Percentiles rank a stretch among this genome's conserved stretches.
Conservation (phyloP, 768 basidiomycete species). For the Mycena filopes region DNA sequence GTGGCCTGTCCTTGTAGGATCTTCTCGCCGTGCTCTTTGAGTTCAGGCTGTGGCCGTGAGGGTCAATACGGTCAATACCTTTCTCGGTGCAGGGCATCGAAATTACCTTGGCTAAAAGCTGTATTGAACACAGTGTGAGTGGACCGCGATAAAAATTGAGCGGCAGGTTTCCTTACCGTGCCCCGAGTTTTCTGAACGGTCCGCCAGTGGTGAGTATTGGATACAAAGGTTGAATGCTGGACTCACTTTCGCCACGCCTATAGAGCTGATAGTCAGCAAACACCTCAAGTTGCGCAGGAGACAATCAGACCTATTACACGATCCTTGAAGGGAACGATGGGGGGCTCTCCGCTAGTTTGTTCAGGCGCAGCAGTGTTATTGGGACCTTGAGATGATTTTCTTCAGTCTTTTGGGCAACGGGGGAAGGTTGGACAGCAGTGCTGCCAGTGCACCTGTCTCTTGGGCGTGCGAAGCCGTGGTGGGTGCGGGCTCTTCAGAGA, state of each 20-base stretch:
- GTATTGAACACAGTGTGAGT: background rate
- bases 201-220: background rate
- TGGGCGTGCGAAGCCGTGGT: background rate
- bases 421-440: background rate
- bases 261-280: background rate
- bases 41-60: constrained; percentile 44
- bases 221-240: background rate
- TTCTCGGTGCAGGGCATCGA: background rate
- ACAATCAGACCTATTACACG: constrained; percentile 60
- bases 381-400: constrained; percentile 2
- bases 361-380: background rate
- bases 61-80: background rate
- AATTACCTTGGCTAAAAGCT: constrained; percentile 50
- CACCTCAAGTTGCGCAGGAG: background rate
- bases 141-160: background rate
- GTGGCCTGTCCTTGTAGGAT: constrained; percentile 62
- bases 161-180: constrained; percentile 44
- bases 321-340: constrained; percentile 64
- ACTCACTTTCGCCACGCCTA: constrained; percentile 49
- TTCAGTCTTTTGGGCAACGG: too few relatives aligned
- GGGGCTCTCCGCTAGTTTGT: constrained; percentile 6
- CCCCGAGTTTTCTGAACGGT: constrained; percentile 53
- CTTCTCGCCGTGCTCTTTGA: constrained; percentile 64
- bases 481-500: constrained; percentile 11
- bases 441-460: background rate